Evolutionary conservation across 306 rosid genomes (phyloP).

Genomic region (Sesbania bispinosa): DNA sequence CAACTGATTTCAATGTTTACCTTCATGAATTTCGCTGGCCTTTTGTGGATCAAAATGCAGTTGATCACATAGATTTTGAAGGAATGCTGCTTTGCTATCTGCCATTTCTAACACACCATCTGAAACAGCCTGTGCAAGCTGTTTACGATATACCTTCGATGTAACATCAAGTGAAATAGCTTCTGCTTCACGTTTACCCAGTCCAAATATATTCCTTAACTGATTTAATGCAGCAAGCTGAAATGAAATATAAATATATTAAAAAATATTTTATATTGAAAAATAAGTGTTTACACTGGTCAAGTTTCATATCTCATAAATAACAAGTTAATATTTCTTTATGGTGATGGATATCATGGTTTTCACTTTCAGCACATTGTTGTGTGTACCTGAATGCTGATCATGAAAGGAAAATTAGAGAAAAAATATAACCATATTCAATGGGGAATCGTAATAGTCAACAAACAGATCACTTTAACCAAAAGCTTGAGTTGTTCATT

Average conservation of each 20-base stretch:
- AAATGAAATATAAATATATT: constrained; percentile 19
- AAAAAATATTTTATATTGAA: not conserved
- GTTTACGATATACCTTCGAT: constrained; percentile 76
- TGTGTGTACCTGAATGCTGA: not conserved
- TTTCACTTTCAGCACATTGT: not conserved
- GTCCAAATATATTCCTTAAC: constrained; percentile 85
- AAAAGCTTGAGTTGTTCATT: not conserved
- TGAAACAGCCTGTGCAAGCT: constrained; percentile 67
- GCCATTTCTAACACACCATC: constrained; percentile 77
- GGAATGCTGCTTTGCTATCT: constrained; percentile 95
- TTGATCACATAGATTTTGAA: constrained; percentile 83
- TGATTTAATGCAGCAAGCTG: constrained; percentile 77
- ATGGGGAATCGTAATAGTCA: not conserved
- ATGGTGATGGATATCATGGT: not conserved
- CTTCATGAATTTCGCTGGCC: constrained; percentile 90
- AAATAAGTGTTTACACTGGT: not conserved
- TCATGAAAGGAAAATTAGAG: not conserved
- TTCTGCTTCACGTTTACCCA: constrained; percentile 93
- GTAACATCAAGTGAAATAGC: constrained; percentile 69
- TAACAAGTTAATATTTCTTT: not conserved
- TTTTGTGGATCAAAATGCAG: constrained; percentile 85
- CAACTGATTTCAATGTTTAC: constrained; percentile 38
- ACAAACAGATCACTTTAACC: not conserved
- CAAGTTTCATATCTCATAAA: constrained; percentile 1
- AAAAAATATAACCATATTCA: not conserved